Base-by-base conservation (phyloP, 352 stramenopile genomes). In the Phytophthora macrochlamydospora region DNA sequence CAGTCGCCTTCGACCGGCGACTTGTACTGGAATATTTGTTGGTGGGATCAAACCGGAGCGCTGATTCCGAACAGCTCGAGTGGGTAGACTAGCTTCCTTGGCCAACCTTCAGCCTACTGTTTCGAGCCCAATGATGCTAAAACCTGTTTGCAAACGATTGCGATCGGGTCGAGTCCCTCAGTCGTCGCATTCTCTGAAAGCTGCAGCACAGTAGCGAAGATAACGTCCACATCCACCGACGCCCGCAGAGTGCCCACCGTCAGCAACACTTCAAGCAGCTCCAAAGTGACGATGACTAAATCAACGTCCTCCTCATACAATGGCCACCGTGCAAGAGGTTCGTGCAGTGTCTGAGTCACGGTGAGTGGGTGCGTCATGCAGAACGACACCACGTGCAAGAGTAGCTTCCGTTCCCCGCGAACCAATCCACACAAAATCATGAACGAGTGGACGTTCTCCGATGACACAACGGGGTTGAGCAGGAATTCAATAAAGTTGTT, bases 241-340 rank as follows among this genome's bases (percentile, higher is more conserved):
- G 53, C 35, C n/a, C 71, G 65, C 9, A 91, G 64, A 1, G 62
- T 56, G 11, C 75, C 50, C 8, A 82, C 71, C 3, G 40, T 67
- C 4, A 87, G 62, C 0, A 91, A 62, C 1, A 59, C 45, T 11
- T 73, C 56, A 9, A 91, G 50, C 13, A 91, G 56, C 35, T 87
- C 66, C 9, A 91, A 63, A 11, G 77, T 80, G 14, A 87, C 60
- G 40, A 87, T 56, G 4, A 87, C 74, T n/a, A 77, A 59, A 44
- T 91, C 81, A 2, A 87, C 57, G 53, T 91, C 81, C 32, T 91
- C 81, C 60, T 91, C 81, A 54, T 84, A 91, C 28, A 91, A 55
- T 3, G 81, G 81, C 81, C 81, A 91, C 32, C 71, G 70, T 49
- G 73, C 59, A 12, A 91, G 67, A 42, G 74, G 71, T 30, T 83